A percentile compares a stretch with the other conserved stretches of the same genome.
Evolutionary conservation across 2,329 filamentous ascomycete species (phyloP).

Genomic region (Phaeosphaeriaceae sp.): DNA sequence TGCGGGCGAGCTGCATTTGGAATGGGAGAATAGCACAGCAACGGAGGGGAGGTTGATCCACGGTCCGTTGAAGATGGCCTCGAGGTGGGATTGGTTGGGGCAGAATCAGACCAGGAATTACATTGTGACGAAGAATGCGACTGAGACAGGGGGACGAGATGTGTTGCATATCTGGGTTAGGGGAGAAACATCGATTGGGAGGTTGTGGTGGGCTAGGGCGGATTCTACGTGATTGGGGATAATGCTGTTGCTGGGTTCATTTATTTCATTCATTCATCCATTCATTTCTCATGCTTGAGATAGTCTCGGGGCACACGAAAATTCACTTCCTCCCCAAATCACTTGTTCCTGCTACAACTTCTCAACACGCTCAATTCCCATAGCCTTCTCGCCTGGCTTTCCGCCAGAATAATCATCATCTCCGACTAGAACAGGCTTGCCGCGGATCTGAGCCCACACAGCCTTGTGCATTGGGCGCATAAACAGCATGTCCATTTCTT

Average conservation of each 20-base stretch:
- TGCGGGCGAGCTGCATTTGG: constrained; percentile 14
- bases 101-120: constrained; percentile 23
- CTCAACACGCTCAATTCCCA: constrained; percentile 30
- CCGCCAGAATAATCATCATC: constrained; percentile 24
- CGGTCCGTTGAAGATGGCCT: constrained; percentile 21
- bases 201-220: constrained; percentile 11
- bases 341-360: constrained; percentile 1
- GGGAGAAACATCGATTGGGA: not conserved
- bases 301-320: too few species aligned
- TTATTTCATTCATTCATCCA: not conserved
- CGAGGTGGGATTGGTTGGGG: constrained; percentile 12
- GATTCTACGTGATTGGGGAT: not conserved
- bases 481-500: constrained; percentile 44
- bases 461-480: constrained; percentile 36
- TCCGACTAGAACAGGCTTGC: constrained; percentile 26
- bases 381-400: constrained; percentile 24
- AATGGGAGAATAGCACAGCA: constrained; percentile 14
- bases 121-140: constrained; percentile 6
- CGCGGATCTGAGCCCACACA: constrained; percentile 40
- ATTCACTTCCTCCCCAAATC: not conserved
- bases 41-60: constrained; percentile 21
- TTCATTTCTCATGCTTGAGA: not conserved
- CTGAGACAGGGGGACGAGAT: constrained; percentile 7
- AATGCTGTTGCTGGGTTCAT: not conserved
- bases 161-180: constrained; percentile 15